Base-by-base conservation (phyloP, 495 filamentous ascomycete genomes). In the Penicillium psychrofluorescens region DNA sequence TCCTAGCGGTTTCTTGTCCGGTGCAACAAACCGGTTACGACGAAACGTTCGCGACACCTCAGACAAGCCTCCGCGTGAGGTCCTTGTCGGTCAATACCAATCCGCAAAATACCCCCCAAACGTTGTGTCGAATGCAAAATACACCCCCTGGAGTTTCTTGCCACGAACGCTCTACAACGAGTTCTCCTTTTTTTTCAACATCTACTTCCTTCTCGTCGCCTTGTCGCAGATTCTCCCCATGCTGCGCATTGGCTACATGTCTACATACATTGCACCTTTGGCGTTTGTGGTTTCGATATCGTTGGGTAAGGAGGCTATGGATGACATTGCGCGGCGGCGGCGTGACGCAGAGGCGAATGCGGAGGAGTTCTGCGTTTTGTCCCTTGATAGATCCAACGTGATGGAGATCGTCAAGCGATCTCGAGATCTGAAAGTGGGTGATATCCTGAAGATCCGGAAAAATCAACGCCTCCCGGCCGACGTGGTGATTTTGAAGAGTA, bases 181-280 rank as follows among this genome's bases (percentile, higher is more conserved):
- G 54, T 99, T 99, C 58, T 95, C 89, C 36, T 97, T 97, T 68
- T 99, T 99, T 67, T 95, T 97, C 76, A 99, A 99, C 72, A 83
- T 96, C 57, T 99, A 99, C 56, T 99, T 97, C 62, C 75, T 99
- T 7, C 75, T 97, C 6, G 94, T 99, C 5, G 94, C 94, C 7
- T 66, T 96, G 35, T 95, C 90, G 11, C 94, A 99, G 66, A 83
- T 86, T 33, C 86, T 99, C 44, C 89, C 90, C 11, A 74, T 86
- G 7, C 63, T 99, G 34, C 78, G 88, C 29, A 95, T 99, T 54
- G 94, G 94, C 36, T 96, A 95, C 59, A 77, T 97, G 47, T 88
- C 86, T 10, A 95, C 92, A 2, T 99, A 97, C 54, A 83, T 96
- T 57, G 90, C 85, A 11, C 94, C 94, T 10, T 65, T 99, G 47